These are phyloP conservation scores for Parastagonospora avenae DNA, from an alignment of 2,329 filamentous ascomycete genomes.

Conservation along the genomic window DNA sequence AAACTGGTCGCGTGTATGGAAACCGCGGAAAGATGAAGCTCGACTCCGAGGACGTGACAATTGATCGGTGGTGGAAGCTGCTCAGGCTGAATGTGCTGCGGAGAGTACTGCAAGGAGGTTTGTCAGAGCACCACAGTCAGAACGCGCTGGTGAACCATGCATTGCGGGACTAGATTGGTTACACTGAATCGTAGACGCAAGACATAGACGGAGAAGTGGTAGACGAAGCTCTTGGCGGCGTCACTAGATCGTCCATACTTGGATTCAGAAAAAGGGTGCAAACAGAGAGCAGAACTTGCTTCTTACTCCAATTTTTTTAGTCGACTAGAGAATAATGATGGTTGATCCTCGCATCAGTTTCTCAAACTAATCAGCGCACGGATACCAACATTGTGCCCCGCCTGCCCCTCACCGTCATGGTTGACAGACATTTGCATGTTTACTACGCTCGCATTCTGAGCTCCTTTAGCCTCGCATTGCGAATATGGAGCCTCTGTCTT, in stretches of 20 bases:
- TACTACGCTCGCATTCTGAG: not conserved
- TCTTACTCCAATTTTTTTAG: too few species aligned
- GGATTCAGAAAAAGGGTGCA: too few species aligned
- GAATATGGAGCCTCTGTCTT: not conserved
- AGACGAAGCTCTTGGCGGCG: not conserved
- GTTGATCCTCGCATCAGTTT: too few species aligned
- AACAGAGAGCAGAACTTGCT: too few species aligned
- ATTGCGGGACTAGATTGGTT: conserved; percentile 36
- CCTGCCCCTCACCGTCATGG: conserved; percentile 30
- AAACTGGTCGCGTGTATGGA: conserved; percentile 65
- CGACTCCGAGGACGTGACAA: conserved; percentile 65
- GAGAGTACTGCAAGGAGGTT: conserved; percentile 59
- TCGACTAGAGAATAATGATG: too few species aligned
- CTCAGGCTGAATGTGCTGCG: conserved; percentile 66
- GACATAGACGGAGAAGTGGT: conserved; percentile 7
- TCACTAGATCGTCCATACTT: too few species aligned
- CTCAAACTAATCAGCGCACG: not conserved
- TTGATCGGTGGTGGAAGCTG: conserved; percentile 78
- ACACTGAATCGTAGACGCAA: conserved; percentile 11
- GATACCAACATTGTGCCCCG: conserved; percentile 17
- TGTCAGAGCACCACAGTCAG: conserved; percentile 44
- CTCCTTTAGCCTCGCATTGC: conserved; percentile 1
- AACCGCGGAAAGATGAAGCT: conserved; percentile 60
- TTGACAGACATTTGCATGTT: conserved; percentile 14
- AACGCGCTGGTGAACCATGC: conserved; percentile 43